Evolutionary conservation across 179 eudicot genomes (phyloP).

Genomic region (Amaranthus tricolor): DNA sequence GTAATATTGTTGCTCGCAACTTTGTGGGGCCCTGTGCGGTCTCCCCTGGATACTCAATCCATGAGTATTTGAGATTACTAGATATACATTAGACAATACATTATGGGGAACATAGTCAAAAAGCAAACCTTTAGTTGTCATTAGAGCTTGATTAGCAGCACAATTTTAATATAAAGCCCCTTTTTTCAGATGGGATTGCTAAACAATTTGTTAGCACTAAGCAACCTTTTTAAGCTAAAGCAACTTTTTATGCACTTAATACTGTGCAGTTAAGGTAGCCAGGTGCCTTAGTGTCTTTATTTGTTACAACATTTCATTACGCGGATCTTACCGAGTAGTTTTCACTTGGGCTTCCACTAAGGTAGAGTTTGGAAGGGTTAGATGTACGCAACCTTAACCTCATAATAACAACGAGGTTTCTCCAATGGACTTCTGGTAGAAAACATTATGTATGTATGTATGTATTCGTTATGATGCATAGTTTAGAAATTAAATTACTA

Average conservation of each 20-base stretch:
- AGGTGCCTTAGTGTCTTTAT: not conserved
- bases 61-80: constrained; percentile 7
- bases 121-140: constrained; percentile 21
- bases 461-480: constrained; percentile 2
- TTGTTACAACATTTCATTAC: not conserved
- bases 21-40: no score
- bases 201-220: constrained; percentile 1
- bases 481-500: not conserved
- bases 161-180: constrained; percentile 15
- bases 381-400: no score
- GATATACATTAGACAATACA: constrained; percentile 12
- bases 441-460: not conserved
- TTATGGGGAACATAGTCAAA: constrained; percentile 30
- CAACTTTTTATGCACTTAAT: constrained; percentile 12
- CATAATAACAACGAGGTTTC: no score
- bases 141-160: constrained; percentile 26
- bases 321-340: no score
- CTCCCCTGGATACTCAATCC: not conserved
- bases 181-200: constrained; percentile 13
- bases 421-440: no score
- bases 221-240: constrained; percentile 10
- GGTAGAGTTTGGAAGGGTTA: no score
- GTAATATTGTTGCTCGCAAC: no score
- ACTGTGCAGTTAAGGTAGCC: constrained; percentile 12
- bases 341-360: no score